Evolutionary conservation across 2,329 filamentous ascomycete species (phyloP), one percentile per base, ranked within the genome.

Genomic region (Colletotrichum cereale): DNA sequence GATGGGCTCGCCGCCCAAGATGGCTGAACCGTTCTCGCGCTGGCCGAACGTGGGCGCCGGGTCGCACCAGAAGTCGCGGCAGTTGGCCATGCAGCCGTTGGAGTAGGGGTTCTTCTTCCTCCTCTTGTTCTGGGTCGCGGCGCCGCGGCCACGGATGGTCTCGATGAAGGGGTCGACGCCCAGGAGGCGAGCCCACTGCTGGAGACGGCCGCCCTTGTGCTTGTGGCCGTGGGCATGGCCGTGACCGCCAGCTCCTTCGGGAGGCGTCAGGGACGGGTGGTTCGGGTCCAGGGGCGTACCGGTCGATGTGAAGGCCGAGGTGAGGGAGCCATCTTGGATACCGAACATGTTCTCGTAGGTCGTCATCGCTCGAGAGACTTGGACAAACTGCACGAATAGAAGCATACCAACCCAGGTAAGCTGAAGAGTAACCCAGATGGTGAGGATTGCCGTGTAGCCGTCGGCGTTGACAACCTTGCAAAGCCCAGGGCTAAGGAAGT

Each of bases 331-430:
- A 73, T 92, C 87, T 69, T 90, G 88, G 73, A 95, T 88, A 62
- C 94, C 92, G 74, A 92, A 91, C 95, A 99, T 98, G 81, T 95
- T 97, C 82, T 99, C 96, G 82, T 93, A 98, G 0, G 96, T 99
- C 1, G 96, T 99, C 86, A 97, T 92, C 68, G 95, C 97, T 73
- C 95, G 91, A 0, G 95, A 93, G 62, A 99, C 92, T 79, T 99
- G 96, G 62, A 98, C 87, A 62, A 98, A 90, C 80, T 99, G 97
- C 6, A 98, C 97, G 74, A 95, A 92, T 71, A 98, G 87, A 42
- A 99, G 90, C 95, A 99, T 98, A n/a, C 92, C 91, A 3, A 98
- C 94, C 96, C 96, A 99, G 26, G 94, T 92, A 40, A 98, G 88
- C 81, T 99, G 97, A 53, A 98, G 85, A 2, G 89, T 87, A 8